Conservation (phyloP, 1,284 basidiomycete genomes). For the Ceratobasidium sp. region DNA sequence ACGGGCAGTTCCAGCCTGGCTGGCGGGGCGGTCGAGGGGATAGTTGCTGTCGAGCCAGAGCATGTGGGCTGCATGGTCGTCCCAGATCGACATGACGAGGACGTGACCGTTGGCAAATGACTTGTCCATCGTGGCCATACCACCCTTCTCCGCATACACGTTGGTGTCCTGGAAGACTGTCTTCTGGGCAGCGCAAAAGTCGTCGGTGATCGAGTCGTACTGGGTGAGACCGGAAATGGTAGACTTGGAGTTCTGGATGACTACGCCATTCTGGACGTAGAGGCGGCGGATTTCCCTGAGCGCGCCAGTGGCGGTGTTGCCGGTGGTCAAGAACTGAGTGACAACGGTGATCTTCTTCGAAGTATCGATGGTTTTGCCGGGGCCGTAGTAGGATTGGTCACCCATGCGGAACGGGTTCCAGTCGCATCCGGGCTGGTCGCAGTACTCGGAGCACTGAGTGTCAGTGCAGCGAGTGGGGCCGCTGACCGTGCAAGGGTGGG, state of each 20-base stretch:
- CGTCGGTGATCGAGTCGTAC: constrained; percentile 52
- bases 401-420: constrained; percentile 64
- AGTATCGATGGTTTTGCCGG: constrained; percentile 57
- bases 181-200: constrained; percentile 55
- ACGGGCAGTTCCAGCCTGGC: constrained; percentile 34
- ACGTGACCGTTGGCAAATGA: constrained; percentile 59
- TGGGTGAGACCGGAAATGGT: constrained; percentile 46
- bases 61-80: constrained; percentile 63
- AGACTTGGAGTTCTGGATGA: constrained; percentile 57
- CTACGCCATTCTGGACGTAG: constrained; percentile 59
- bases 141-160: constrained; percentile 56
- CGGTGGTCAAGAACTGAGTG: constrained; percentile 60
- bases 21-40: constrained; percentile 50
- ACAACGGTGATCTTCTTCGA: constrained; percentile 58
- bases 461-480: constrained; percentile 23
- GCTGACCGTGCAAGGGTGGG: constrained; percentile 1
- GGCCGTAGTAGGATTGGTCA: constrained; percentile 56
- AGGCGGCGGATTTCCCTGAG: constrained; percentile 60
- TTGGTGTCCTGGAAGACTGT: constrained; percentile 54
- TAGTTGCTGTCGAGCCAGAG: constrained; percentile 66
- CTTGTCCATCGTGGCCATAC: constrained; percentile 55
- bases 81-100: constrained; percentile 63
- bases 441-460: constrained; percentile 43
- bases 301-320: constrained; percentile 54
- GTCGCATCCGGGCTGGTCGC: constrained; percentile 58